A percentile compares a stretch with the other conserved stretches of the same genome.
Conservation (phyloP, 1,284 basidiomycete genomes). For the Ceratobasidium sp. region DNA sequence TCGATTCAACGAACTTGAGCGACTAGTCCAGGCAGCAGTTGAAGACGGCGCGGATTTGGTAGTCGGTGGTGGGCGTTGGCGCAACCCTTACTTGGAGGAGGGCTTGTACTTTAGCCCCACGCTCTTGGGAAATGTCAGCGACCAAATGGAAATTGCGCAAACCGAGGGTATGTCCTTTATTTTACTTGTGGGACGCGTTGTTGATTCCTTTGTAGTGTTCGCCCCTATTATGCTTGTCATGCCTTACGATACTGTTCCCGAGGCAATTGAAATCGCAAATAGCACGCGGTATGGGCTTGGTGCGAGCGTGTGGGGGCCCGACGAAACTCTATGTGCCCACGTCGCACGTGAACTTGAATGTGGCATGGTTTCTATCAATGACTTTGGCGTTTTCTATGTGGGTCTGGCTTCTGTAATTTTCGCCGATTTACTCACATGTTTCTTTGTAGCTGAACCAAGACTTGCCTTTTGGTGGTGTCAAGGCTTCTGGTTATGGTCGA, state of each 20-base stretch:
- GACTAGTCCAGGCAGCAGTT: slow-evolving; percentile 75
- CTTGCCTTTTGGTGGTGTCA: slow-evolving; percentile 91
- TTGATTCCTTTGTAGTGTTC: slow-evolving; percentile 66
- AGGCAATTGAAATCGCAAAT: slow-evolving; percentile 88
- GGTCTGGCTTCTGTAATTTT: slow-evolving; percentile 50
- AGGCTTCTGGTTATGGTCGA: slow-evolving; percentile 87
- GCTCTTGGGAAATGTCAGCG: slow-evolving; percentile 81
- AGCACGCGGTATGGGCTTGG: slow-evolving; percentile 90
- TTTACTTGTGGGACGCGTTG: slow-evolving; percentile 39
- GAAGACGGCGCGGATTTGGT: slow-evolving; percentile 73
- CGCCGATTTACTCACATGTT: slow-evolving; percentile 63
- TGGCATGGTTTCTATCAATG: slow-evolving; percentile 97
- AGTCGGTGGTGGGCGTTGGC: slow-evolving; percentile 69
- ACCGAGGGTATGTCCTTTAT: slow-evolving; percentile 68
- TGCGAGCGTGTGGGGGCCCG: slow-evolving; percentile 91
- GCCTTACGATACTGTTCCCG: slow-evolving; percentile 78
- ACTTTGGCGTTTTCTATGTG: slow-evolving; percentile 92
- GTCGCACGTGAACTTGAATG: slow-evolving; percentile 84
- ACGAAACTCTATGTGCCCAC: slow-evolving; percentile 73
- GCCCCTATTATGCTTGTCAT: slow-evolving; percentile 88
- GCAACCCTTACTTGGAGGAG: slow-evolving; percentile 69
- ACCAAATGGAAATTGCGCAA: slow-evolving; percentile 76
- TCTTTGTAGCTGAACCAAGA: slow-evolving; percentile 69
- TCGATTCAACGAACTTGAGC: slow-evolving; percentile 73
- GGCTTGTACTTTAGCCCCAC: slow-evolving; percentile 89